Percentiles rank a stretch among this genome's conserved stretches.
phyloP scores from a whole-genome alignment of 495 filamentous ascomycete species.

The Penicillium chermesinum region DNA sequence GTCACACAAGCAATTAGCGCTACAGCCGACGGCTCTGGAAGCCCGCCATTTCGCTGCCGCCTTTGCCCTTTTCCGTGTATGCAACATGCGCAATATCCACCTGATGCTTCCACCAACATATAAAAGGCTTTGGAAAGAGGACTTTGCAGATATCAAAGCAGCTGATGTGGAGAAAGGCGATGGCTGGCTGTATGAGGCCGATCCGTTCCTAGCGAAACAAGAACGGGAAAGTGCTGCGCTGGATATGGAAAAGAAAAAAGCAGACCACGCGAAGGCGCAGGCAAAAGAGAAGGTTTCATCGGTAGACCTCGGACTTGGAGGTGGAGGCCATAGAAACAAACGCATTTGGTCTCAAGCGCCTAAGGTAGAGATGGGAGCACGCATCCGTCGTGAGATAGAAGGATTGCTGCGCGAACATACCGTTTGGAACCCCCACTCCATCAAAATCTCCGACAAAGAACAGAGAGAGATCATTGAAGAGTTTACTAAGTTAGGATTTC shows the following conservation, averaged over 20 bases:
- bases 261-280: slow-evolving; percentile 54
- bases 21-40: slow-evolving; percentile 72
- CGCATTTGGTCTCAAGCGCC: slow-evolving; percentile 81
- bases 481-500: slow-evolving; percentile 70
- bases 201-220: slow-evolving; percentile 76
- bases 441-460: slow-evolving; percentile 55
- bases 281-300: slow-evolving; percentile 58
- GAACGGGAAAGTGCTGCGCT: slow-evolving; percentile 73
- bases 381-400: slow-evolving; percentile 72
- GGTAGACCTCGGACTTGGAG: slow-evolving; percentile 32
- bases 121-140: slow-evolving; percentile 77
- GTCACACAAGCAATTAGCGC: slow-evolving; percentile 60
- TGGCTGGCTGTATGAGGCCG: slow-evolving; percentile 91
- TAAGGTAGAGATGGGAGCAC: slow-evolving; percentile 86
- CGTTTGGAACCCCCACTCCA: slow-evolving; percentile 77
- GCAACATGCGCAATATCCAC: slow-evolving; percentile 89
- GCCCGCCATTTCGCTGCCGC: slow-evolving; percentile 90
- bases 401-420: slow-evolving; percentile 66
- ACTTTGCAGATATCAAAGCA: slow-evolving; percentile 73
- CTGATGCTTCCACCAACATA: slow-evolving; percentile 92
- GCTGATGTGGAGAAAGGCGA: slow-evolving; percentile 69
- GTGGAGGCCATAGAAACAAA: slow-evolving; percentile 29
- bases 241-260: slow-evolving; percentile 64
- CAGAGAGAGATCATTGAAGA: slow-evolving; percentile 63
- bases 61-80: slow-evolving; percentile 83